A percentile compares a stretch with the other conserved stretches of the same genome.
These are phyloP conservation scores for Dissophora globulifera DNA, from an alignment of 192 early-diverging fungal genomes.

Conservation along the genomic window DNA sequence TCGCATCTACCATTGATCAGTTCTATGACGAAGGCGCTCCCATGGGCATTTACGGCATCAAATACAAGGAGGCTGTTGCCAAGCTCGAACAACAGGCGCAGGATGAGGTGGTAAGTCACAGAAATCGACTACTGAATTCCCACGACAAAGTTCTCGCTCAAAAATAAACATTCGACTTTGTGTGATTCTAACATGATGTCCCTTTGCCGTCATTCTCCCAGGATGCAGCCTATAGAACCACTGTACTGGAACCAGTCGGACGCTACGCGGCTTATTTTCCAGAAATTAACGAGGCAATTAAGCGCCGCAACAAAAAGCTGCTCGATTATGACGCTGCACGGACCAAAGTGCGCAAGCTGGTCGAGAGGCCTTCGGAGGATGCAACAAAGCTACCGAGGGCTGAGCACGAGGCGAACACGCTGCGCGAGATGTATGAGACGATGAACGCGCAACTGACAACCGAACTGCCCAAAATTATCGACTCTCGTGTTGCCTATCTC, in stretches of 20 bases:
- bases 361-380: constrained; percentile 84
- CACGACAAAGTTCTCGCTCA: too few species aligned
- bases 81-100: constrained; percentile 84
- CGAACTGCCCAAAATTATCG: constrained; percentile 93
- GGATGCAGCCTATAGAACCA: constrained; percentile 86
- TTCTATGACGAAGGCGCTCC: constrained; percentile 90
- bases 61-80: constrained; percentile 86
- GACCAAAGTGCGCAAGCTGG: constrained; percentile 80
- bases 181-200: too few species aligned
- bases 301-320: constrained; percentile 86
- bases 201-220: constrained; percentile 21
- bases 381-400: constrained; percentile 72
- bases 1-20: constrained; percentile 88
- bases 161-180: too few species aligned
- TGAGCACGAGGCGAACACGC: constrained; percentile 81
- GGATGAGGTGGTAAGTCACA: constrained; percentile 75
- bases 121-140: neutral
- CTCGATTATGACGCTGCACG: constrained; percentile 89
- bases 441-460: constrained; percentile 83
- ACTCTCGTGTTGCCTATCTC: constrained; percentile 87
- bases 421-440: constrained; percentile 81
- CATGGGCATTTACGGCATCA: constrained; percentile 75
- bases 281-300: constrained; percentile 92
- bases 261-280: constrained; percentile 89
- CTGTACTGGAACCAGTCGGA: constrained; percentile 92